Evolutionary conservation across 2,329 filamentous ascomycete species (phyloP).

Genomic region (Botrytis elliptica): DNA sequence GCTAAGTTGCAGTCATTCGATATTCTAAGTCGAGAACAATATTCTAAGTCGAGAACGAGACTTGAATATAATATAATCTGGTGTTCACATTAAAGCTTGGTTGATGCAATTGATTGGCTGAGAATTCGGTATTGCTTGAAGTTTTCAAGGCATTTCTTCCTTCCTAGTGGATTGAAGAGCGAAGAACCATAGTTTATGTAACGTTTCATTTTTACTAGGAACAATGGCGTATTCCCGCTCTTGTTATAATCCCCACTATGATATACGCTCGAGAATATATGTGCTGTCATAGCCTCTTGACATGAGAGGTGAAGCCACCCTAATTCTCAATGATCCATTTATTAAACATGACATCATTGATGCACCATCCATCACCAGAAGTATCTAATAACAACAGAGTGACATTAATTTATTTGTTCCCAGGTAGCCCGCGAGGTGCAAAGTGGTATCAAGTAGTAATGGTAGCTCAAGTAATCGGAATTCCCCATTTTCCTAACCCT

Average conservation of each 20-base stretch:
- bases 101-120: neutral
- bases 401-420: neutral
- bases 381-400: neutral
- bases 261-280: neutral
- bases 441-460: neutral
- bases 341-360: neutral
- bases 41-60: neutral
- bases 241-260: neutral
- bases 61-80: neutral
- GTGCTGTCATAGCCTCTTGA: too few species aligned
- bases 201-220: neutral
- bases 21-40: neutral
- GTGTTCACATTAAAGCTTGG: neutral
- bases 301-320: neutral
- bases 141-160: neutral
- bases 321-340: neutral
- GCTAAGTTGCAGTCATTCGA: neutral
- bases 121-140: neutral
- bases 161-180: neutral
- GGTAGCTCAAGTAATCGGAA: neutral
- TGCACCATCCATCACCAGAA: neutral
- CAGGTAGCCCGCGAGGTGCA: neutral
- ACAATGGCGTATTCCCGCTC: neutral
- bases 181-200: neutral
- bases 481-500: neutral